Percentiles rank a stretch among this genome's conserved stretches.
These are phyloP conservation scores for Phyllachora maydis DNA, from an alignment of 2,329 filamentous ascomycete genomes.

Conservation along the genomic window DNA sequence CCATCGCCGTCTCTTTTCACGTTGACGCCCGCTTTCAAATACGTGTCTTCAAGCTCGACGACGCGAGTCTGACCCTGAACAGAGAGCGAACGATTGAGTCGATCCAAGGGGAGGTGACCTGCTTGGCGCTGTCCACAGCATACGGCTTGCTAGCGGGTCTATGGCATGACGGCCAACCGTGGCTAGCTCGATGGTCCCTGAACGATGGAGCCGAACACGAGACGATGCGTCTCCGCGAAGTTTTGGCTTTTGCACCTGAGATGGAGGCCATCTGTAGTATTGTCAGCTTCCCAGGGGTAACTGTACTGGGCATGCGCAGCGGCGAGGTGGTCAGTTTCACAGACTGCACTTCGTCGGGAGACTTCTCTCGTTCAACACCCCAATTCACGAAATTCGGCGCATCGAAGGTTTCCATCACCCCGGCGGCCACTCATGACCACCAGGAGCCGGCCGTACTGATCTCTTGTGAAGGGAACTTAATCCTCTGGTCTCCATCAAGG, in stretches of 20 bases:
- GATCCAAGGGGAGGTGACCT: constrained; percentile 26
- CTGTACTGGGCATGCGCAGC: no score
- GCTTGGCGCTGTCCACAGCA: constrained; percentile 15
- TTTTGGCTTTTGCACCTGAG: no score
- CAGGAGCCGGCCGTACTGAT: constrained; percentile 15
- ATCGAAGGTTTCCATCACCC: no score
- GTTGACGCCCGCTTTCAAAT: constrained; percentile 14
- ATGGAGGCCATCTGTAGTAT: no score
- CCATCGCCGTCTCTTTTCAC: constrained; percentile 21
- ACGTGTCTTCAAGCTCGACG: constrained; percentile 16
- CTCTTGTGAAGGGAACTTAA: constrained; percentile 25
- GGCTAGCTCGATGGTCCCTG: constrained; percentile 11
- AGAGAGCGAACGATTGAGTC: constrained; percentile 11
- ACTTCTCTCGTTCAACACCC: no score
- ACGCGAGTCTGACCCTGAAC: constrained; percentile 8
- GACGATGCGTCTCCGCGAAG: constrained; percentile 6
- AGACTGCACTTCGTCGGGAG: no score
- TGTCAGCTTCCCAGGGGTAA: no score
- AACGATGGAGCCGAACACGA: constrained; percentile 2
- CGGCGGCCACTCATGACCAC: no score
- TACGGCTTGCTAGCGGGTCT: constrained; percentile 11
- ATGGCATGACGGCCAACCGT: constrained; percentile 11
- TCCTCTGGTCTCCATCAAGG: constrained; percentile 18
- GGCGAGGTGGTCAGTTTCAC: no score
- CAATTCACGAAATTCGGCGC: no score